These are phyloP conservation scores for Xylaria sp. DNA, from an alignment of 2,329 filamentous ascomycete species.

Conservation along the genomic window DNA sequence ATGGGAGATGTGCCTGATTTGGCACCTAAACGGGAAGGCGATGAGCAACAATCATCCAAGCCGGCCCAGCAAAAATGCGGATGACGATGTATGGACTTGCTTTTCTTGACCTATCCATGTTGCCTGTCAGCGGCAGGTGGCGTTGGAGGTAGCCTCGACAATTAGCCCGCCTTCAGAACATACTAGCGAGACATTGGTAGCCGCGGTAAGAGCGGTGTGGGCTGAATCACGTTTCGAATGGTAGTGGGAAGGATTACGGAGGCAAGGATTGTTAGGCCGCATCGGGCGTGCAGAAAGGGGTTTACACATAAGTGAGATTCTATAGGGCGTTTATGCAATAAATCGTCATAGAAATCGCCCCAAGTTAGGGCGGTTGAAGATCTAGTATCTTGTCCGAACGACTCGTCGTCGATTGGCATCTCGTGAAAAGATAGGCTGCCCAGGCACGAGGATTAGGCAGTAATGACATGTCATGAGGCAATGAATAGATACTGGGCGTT, in stretches of 20 bases:
- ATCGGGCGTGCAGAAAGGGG: slow-evolving; percentile 7
- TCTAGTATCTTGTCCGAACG: background rate
- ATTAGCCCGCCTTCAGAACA: slow-evolving; percentile 7
- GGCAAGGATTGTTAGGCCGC: slow-evolving; percentile 19
- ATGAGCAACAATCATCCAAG: background rate
- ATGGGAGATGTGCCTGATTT: background rate
- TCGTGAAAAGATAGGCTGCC: background rate
- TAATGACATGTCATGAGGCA: slow-evolving; percentile 7
- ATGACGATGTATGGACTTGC: background rate
- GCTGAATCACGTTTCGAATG: background rate
- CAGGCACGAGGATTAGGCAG: background rate
- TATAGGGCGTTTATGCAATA: slow-evolving; percentile 13
- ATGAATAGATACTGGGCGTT: slow-evolving; percentile 1
- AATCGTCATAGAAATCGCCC: background rate
- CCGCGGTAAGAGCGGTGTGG: slow-evolving; percentile 11
- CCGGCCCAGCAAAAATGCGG: background rate
- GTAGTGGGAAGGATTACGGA: slow-evolving; percentile 3
- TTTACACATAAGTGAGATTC: slow-evolving; percentile 4
- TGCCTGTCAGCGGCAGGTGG: slow-evolving; percentile 2
- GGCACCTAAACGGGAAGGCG: slow-evolving; percentile 13
- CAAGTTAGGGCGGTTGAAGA: slow-evolving; percentile 1
- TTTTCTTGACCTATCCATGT: slow-evolving; percentile 1
- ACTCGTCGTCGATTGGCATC: background rate
- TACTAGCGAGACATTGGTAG: background rate
- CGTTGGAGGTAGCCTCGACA: background rate